phyloP scores from a whole-genome alignment of 2,329 filamentous ascomycete genomes.

The Penicillium sp. region DNA sequence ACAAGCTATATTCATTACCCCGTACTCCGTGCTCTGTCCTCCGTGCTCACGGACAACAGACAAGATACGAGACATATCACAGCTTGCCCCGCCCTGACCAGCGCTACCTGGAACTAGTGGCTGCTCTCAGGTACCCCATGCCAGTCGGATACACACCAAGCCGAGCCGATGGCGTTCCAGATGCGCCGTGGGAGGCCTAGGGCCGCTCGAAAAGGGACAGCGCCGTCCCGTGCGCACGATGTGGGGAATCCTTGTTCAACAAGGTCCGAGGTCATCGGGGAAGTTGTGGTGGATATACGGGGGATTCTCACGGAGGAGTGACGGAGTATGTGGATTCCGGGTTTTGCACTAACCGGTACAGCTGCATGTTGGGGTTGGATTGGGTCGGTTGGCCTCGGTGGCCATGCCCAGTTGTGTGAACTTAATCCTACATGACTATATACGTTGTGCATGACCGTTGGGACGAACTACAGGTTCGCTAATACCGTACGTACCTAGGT shows the following conservation, averaged over 20 bases:
- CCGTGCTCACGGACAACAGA: not conserved
- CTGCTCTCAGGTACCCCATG: not conserved
- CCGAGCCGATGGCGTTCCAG: not conserved
- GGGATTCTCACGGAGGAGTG: not conserved
- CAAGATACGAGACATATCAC: not conserved
- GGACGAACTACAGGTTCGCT: not conserved
- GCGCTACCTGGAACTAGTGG: not conserved
- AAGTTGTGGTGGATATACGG: conserved; percentile 6
- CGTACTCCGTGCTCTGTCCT: not conserved
- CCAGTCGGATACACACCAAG: not conserved
- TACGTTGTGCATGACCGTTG: not conserved
- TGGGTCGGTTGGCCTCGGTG: not conserved
- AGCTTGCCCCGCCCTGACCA: not conserved
- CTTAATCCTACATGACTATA: not conserved
- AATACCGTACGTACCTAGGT: not conserved
- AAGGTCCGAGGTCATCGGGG: conserved; percentile 1
- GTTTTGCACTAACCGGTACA: not conserved
- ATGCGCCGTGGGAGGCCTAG: not conserved
- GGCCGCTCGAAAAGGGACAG: not conserved
- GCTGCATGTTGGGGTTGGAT: not conserved
- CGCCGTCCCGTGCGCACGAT: conserved; percentile 1
- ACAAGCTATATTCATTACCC: not conserved
- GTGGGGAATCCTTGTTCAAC: conserved; percentile 10
- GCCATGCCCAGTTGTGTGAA: not conserved
- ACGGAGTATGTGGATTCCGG: not conserved